phyloP scores from a whole-genome alignment of 1,284 basidiomycete genomes.

The Sanghuangporus weigelae region DNA sequence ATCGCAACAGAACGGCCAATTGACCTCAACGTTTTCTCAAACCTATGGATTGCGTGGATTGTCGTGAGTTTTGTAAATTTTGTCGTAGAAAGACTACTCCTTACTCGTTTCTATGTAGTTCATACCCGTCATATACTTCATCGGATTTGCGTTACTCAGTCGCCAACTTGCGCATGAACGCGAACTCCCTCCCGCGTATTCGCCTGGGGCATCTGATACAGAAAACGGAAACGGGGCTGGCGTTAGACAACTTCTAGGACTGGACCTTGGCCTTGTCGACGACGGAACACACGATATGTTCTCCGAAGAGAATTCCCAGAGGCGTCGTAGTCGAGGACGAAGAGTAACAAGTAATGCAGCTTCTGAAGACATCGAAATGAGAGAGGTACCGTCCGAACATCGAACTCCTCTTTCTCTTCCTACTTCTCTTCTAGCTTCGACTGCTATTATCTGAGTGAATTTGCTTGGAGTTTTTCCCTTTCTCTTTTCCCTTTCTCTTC shows the following conservation, averaged over 20 bases:
- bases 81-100: not conserved
- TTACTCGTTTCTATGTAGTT: constrained; percentile 27
- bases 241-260: constrained; percentile 15
- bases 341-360: not conserved
- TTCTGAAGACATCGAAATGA: constrained; percentile 12
- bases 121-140: constrained; percentile 38
- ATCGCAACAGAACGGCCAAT: constrained; percentile 30
- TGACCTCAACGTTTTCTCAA: constrained; percentile 32
- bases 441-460: not conserved
- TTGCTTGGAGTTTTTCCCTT: not conserved
- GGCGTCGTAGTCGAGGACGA: not conserved
- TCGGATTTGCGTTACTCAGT: constrained; percentile 41
- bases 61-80: constrained; percentile 30
- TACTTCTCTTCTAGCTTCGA: not conserved
- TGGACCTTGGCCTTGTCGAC: constrained; percentile 7
- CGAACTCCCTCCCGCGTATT: constrained; percentile 15
- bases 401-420: constrained; percentile 11
- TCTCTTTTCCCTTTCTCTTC: not conserved
- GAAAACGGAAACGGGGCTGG: not conserved
- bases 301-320: constrained; percentile 4
- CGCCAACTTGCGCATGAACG: constrained; percentile 45
- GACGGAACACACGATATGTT: constrained; percentile 19
- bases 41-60: constrained; percentile 38
- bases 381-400: constrained; percentile 13
- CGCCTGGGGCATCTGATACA: not conserved